These are phyloP conservation scores for Cytospora piceicola DNA, from an alignment of 2,329 filamentous ascomycete species.

Conservation along the genomic window DNA sequence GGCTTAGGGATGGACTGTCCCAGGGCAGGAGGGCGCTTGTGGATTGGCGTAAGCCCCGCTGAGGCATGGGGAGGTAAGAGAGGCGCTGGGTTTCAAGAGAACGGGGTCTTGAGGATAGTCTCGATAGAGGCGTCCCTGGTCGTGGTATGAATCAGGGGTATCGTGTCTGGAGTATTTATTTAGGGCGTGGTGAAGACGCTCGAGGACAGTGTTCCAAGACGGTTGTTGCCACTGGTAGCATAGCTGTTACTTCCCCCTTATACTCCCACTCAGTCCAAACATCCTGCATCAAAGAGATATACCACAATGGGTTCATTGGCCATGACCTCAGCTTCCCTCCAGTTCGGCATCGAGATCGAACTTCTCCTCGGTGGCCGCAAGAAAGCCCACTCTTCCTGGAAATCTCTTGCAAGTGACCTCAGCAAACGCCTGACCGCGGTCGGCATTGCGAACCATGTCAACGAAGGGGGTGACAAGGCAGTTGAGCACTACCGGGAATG, in stretches of 20 bases:
- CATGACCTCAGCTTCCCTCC: constrained; percentile 26
- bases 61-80: neutral
- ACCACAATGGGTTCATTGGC: neutral
- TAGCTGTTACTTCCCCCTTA: neutral
- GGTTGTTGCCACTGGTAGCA: neutral
- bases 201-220: neutral
- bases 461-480: constrained; percentile 37
- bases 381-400: constrained; percentile 41
- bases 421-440: constrained; percentile 39
- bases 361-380: constrained; percentile 42
- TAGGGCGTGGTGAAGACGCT: neutral
- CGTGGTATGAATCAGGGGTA: neutral
- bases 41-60: neutral
- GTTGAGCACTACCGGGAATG: constrained; percentile 42
- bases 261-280: too few species aligned
- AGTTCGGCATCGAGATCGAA: constrained; percentile 46
- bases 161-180: neutral
- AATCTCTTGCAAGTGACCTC: constrained; percentile 41
- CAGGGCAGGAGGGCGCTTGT: neutral
- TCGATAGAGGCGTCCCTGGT: neutral
- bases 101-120: neutral
- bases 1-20: neutral
- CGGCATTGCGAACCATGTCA: constrained; percentile 42
- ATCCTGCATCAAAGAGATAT: neutral
- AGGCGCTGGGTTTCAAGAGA: neutral